Base-by-base conservation (phyloP, 306 rosid species). In the Lathyrus aphaca region DNA sequence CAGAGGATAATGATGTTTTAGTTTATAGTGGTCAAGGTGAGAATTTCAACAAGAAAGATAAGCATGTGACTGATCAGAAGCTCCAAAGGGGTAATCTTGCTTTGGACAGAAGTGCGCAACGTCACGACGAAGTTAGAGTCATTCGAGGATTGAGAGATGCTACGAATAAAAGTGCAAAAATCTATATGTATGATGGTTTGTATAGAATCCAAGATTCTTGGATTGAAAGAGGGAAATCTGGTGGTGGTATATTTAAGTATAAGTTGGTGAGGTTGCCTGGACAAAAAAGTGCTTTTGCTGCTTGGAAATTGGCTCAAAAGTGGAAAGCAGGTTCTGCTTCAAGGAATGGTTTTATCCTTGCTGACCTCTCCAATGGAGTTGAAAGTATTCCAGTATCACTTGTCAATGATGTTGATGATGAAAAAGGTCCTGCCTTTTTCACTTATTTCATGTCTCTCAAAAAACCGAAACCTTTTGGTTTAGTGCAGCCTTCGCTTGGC, bases 1-100 rank as follows among this genome's bases (percentile, higher is more conserved):
- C 76, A 3, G 87, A 77, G 58, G 86, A 84, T 66, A 27, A 60
- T 6, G 80, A 88, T 80, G 49, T 88, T 48, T 79, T 88, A 68
- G 68, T 85, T 70, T 88, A 88, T 74, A 86, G 83, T 71, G 91
- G 95, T 44, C 87, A 83, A 68, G 88, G 95, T 75, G 95, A 86
- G 73, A 65, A 66, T 64, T 81, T 73, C 74, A 77, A 72, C 43
- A 85, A 74, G 75, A 85, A 75, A 67, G 90, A 85, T 6, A 88
- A 75, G 72, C 66, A 66, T n/a, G 74, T 17, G 50, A 19, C 64
- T 73, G 91, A 88, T 78, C 91, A 88, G 82, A 88, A 85, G 84
- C 95, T 88, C 80, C 81, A 80, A 58, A 75, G 95, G 75, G 91
- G 95, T 15, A 88, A 88, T 78, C 95, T 88, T 50, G 87, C 95